Evolutionary conservation across 1,284 basidiomycete genomes (phyloP), one percentile per base, ranked within the genome.

Genomic region (Cutaneotrichosporon sp.): DNA sequence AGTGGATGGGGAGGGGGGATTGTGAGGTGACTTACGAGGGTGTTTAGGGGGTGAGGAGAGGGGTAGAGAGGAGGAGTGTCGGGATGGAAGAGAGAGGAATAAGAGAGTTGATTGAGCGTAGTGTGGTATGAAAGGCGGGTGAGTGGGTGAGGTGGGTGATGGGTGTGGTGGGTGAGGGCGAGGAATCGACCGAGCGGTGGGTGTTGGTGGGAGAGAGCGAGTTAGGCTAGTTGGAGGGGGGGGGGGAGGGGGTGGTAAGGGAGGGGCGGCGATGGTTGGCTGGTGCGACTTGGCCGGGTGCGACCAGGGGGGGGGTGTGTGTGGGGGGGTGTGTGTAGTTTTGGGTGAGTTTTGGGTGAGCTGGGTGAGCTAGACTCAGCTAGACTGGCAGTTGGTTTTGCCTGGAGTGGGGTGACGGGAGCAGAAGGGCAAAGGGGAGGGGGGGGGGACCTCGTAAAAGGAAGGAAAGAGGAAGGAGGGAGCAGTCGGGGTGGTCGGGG

Each of bases 11-110:
- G 29, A 10, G 14, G n/a, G 45, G 34, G 49, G 34, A 37, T 25
- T 27, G 24, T 46, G 45, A 42, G 27, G 42, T 49, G 53, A 61
- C 53, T 61, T 52, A 46, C 45, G 35, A 41, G 35, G 50, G 39
- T 41, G 44, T 29, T 22, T 17, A 44, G 11, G 42, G 42, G 19
- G 42, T 11, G 44, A 26, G 37, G 44, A 24, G n/a, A n/a, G 37
- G 49, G 32, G 33, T 38, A 35, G 48, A 20, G 37, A 38, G 50
- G 37, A 37, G 50, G 50, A 32, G n/a, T n/a, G n/a, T n/a, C n/a
- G n/a, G 31, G 50, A 46, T 52, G 50, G 50, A 46, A 46, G 49
- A 32, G 37, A 46, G 43, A 44, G 37, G 45, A 44, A 44, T 31
- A 29, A 37, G 39, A 27, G 17, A n/a, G n/a, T n/a, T n/a, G n/a